Base-by-base conservation (phyloP, 2,329 filamentous ascomycete genomes). In the Paecilomyces niveus region DNA sequence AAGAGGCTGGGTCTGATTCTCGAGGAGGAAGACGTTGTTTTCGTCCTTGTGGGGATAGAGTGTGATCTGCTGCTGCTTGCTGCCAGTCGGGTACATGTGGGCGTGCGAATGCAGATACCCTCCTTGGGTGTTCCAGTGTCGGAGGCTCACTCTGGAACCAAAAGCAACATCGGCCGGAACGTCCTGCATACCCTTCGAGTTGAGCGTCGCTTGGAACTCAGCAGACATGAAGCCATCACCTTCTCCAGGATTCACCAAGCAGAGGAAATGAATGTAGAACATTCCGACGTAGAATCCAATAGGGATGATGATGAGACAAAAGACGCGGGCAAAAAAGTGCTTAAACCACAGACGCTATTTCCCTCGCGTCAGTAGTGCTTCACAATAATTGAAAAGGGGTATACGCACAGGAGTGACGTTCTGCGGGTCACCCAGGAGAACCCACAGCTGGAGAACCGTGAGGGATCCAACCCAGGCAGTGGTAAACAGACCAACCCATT, bases 141-240 rank as follows among this genome's bases (percentile, higher is more conserved):
- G 89, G 67, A 99, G 83, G 63, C 82, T 87, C 68, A 99, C 83
- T 63, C 89, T 85, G 72, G 92, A 96, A 60, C 94, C 94, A 68
- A 94, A 88, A 29, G 89, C 87, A 59, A 99, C 89, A 76, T 99
- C 92, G 31, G 90, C 94, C 1, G 94, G 89, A 4, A 96, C 92
- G 74, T 96, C 92, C 72, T 91, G 88, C 94, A 99, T 99, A 56
- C 85, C 87, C 81, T 97, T 99, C 69, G 87, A 92, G 79, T 97
- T 99, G 65, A 99, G 81, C 1, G 94, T 97, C 32, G 94, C 89
- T 78, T 99, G 94, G 81, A 99, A 99, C 72, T 99, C 94, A 57
- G 93, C 96, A 71, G 92, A 97, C 94, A 99, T 99, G 81, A 99
- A 99, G 57, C 94, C 94, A 75, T 99, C 94, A 57, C 94, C 94